Base-by-base conservation (phyloP, 306 rosid species). In the Pyrus communis region DNA sequence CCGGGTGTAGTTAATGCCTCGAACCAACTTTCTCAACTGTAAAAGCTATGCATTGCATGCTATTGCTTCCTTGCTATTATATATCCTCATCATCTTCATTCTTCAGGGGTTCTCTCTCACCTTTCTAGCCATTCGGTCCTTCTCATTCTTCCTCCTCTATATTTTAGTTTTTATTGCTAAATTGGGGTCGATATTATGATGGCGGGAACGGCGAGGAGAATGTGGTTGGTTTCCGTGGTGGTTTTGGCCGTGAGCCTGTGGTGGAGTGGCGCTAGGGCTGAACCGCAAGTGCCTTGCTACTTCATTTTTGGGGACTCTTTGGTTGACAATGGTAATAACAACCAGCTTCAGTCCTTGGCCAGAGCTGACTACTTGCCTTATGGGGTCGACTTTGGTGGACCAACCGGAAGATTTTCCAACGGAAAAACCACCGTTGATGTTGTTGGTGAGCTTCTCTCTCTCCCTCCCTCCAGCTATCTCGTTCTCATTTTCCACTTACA, bases 241-340 rank as follows among this genome's bases (percentile, higher is more conserved):
- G 76, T 84, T 19, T 10, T 86, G 85, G 76, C 77, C 38, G 7
- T 89, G 69, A 71, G 59, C 70, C n/a, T 74, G 59, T 66, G 83
- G 87, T 67, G 67, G 61, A 22, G 61, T 71, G 79, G 73, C 30
- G 85, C 64, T 18, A 79, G 75, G 82, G 85, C 51, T 46, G 97
- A 77, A 35, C 91, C 88, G 27, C 89, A 86, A 87, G 97, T 81
- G 42, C 97, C 97, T 40, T 90, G 99, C 75, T 95, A 88, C 82
- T 95, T 95, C 90, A 88, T 92, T 1, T 95, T 95, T 84, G 99
- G 99, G 4, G 99, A 95, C 79, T 95, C 97, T 0, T 75, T 88
- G 87, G 97, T 93, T 38, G 97, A 95, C 71, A 89, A 89, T 84
- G 97, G 97, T 25, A 95, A 95, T 73, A 95, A 92, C 65, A 92